These are phyloP conservation scores for Mycena crocata DNA, from an alignment of 768 basidiomycete genomes.

Conservation along the genomic window DNA sequence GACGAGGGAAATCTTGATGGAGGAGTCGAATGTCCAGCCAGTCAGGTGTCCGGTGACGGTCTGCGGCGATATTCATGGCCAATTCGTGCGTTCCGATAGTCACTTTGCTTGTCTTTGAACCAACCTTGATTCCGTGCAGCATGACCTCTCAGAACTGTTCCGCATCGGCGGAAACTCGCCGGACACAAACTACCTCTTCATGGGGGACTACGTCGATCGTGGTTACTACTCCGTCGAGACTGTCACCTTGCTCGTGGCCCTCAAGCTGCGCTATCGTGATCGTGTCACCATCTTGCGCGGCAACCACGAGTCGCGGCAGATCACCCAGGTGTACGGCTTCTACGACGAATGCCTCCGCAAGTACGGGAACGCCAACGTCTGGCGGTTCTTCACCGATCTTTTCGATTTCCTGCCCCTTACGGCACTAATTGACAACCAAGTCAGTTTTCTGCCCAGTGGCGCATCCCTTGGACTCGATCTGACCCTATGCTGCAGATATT, in stretches of 20 bases:
- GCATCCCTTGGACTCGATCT: constrained; percentile 23
- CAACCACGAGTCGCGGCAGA: constrained; percentile 99
- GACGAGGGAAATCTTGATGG: constrained; percentile 99
- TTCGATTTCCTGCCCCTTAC: constrained; percentile 98
- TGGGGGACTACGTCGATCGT: constrained; percentile 99
- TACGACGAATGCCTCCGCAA: constrained; percentile 99
- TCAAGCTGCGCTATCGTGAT: constrained; percentile 98
- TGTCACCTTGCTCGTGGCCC: constrained; percentile 94
- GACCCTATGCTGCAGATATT: constrained; percentile 78
- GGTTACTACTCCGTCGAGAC: constrained; percentile 99
- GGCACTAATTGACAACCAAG: constrained; percentile 98
- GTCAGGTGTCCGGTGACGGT: constrained; percentile 99
- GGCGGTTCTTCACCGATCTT: constrained; percentile 98
- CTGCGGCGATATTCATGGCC: constrained; percentile 99
- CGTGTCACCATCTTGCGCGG: constrained; percentile 97
- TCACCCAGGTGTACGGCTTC: constrained; percentile 99
- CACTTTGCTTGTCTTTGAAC: constrained; percentile 25
- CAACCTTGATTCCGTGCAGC: constrained; percentile 60
- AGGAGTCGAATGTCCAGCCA: constrained; percentile 98
- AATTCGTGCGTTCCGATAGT: constrained; percentile 84
- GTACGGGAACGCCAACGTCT: constrained; percentile 99
- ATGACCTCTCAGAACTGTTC: constrained; percentile 99
- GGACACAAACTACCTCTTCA: constrained; percentile 99
- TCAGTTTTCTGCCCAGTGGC: constrained; percentile 56
- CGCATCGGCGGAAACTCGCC: constrained; percentile 98